A percentile compares a stretch with the other conserved stretches of the same genome.
These are phyloP conservation scores for Suillus sp. DNA, from an alignment of 768 basidiomycete species.

Conservation along the genomic window DNA sequence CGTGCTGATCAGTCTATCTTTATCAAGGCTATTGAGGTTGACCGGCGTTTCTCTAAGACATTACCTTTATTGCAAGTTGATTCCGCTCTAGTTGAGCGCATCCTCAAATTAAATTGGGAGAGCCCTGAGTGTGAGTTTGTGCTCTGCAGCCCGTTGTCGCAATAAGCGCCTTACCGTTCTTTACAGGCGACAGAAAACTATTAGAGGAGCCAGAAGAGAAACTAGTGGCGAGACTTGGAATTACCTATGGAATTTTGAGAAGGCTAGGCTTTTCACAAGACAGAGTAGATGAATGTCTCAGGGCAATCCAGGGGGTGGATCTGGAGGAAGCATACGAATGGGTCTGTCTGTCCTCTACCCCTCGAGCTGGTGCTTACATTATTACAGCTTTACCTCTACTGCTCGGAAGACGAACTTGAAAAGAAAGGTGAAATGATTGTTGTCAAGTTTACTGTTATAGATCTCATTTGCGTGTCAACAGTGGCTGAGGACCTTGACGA, in stretches of 20 bases:
- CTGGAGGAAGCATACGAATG: conserved; percentile 92
- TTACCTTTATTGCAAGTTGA: conserved; percentile 68
- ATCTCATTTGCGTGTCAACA: conserved; percentile 4
- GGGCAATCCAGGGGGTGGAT: conserved; percentile 61
- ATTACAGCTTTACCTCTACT: conserved; percentile 64
- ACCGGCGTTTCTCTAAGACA: conserved; percentile 69
- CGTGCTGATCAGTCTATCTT: background rate
- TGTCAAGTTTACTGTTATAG: conserved; percentile 7
- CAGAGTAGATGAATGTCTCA: conserved; percentile 71
- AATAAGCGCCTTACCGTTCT: background rate
- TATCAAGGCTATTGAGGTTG: conserved; percentile 74
- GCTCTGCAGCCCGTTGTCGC: background rate
- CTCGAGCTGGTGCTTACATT: conserved; percentile 14
- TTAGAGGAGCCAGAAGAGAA: conserved; percentile 72
- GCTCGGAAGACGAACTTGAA: conserved; percentile 58
- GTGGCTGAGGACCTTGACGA: conserved; percentile 15
- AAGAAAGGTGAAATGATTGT: conserved; percentile 36
- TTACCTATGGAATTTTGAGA: conserved; percentile 80
- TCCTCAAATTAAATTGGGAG: conserved; percentile 54
- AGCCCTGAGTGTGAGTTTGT: conserved; percentile 9
- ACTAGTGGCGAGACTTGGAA: conserved; percentile 63
- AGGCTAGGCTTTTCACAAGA: conserved; percentile 75
- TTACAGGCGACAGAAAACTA: conserved; percentile 34
- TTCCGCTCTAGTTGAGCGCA: conserved; percentile 53
- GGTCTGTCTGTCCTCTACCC: conserved; percentile 49